Percentiles rank a stretch among this genome's conserved stretches.
Conservation (phyloP, 2,329 filamentous ascomycete genomes). For the Colletotrichum trifolii region DNA sequence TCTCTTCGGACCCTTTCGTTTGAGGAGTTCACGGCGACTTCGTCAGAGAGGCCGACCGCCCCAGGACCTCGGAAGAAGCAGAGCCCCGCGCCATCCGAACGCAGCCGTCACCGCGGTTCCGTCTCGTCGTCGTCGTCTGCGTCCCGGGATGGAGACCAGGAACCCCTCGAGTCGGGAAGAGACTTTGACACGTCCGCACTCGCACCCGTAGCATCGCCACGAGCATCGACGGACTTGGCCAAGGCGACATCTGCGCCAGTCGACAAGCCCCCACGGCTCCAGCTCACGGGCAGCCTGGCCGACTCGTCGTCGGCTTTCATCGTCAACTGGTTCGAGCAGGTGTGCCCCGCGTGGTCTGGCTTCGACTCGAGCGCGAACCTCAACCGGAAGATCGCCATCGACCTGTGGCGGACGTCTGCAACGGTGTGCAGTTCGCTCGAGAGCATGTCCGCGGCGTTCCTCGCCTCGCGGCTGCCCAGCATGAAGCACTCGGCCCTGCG, state of each 20-base stretch:
- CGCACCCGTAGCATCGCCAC: background rate
- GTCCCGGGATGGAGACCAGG: too few species aligned
- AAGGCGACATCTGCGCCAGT: background rate
- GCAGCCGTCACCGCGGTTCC: background rate
- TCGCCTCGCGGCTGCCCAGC: constrained; percentile 48
- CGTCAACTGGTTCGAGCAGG: constrained; percentile 52
- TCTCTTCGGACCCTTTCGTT: constrained; percentile 14
- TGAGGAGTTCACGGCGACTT: constrained; percentile 2
- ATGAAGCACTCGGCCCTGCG: constrained; percentile 48
- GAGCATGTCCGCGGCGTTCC: constrained; percentile 53
- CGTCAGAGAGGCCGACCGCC: background rate
- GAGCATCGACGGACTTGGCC: background rate
- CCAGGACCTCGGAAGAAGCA: background rate
- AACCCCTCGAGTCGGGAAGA: background rate
- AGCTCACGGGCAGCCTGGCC: constrained; percentile 37
- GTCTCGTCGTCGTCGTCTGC: constrained; percentile 8
- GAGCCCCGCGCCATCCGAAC: background rate
- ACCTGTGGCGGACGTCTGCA: constrained; percentile 50
- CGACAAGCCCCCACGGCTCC: background rate
- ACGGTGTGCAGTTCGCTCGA: constrained; percentile 52
- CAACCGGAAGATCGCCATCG: constrained; percentile 51
- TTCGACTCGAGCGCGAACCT: constrained; percentile 53
- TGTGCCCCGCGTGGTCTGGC: constrained; percentile 54
- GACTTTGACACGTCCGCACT: background rate
- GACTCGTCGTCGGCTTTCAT: constrained; percentile 49